phyloP scores from a whole-genome alignment of 208 protist genomes.

The Leishmania braziliensis region DNA sequence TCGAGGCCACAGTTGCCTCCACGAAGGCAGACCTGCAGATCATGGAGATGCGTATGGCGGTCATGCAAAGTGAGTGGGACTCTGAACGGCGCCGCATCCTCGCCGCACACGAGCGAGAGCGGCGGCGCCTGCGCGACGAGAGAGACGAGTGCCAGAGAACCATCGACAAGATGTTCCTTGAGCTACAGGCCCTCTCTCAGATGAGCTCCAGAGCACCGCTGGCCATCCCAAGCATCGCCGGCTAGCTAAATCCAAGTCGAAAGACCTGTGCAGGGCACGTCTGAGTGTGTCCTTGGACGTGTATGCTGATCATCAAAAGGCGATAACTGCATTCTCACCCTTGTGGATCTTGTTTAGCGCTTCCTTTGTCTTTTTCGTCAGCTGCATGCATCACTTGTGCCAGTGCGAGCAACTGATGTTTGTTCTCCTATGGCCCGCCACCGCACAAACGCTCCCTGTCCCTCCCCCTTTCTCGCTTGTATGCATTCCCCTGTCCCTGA shows the following conservation, averaged over 20 bases:
- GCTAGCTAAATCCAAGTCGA: background rate
- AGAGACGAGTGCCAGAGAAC: constrained; percentile 58
- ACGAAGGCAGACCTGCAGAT: constrained; percentile 47
- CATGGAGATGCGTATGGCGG: constrained; percentile 52
- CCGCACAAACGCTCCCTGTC: background rate
- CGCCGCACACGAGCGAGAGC: constrained; percentile 44
- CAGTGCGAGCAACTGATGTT: background rate
- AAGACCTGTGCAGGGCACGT: background rate
- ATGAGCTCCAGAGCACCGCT: constrained; percentile 21
- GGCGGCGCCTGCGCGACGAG: constrained; percentile 41
- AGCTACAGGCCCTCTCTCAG: constrained; percentile 43
- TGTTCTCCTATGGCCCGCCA: background rate
- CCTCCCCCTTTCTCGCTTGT: background rate
- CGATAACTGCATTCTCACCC: background rate
- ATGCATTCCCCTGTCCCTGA: background rate
- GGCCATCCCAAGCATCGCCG: constrained; percentile 19
- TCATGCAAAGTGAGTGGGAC: constrained; percentile 43
- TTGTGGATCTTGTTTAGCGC: background rate
- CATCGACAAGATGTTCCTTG: constrained; percentile 56
- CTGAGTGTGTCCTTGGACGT: background rate
- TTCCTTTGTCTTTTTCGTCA: background rate
- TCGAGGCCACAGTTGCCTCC: constrained; percentile 39
- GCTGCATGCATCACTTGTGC: background rate
- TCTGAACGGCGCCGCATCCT: constrained; percentile 57
- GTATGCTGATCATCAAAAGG: background rate